These are phyloP conservation scores for Fusarium sp. DNA, from an alignment of 2,329 filamentous ascomycete species.

Conservation along the genomic window DNA sequence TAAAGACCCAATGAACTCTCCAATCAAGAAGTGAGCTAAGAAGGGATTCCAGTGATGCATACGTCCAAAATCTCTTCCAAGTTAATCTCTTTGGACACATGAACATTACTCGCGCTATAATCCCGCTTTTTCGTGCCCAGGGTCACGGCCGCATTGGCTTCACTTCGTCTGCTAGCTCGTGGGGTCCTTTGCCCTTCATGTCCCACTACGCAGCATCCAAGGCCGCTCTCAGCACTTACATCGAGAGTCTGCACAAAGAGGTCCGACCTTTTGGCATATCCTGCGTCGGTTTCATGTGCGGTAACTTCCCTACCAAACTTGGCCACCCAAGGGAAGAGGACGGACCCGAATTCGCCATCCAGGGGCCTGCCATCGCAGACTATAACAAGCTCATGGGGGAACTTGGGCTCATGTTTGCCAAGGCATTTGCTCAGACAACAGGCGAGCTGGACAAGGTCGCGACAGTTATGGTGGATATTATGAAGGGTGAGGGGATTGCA, in stretches of 20 bases:
- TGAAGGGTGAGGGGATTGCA: background rate
- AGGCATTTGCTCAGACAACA: background rate
- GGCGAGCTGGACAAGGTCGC: background rate
- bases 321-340: background rate
- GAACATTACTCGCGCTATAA: background rate
- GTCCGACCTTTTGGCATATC: background rate
- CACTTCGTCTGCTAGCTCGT: background rate
- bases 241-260: background rate
- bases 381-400: background rate
- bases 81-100: background rate
- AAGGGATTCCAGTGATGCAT: background rate
- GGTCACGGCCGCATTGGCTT: background rate
- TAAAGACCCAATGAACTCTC: background rate
- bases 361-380: background rate
- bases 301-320: background rate
- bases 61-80: background rate
- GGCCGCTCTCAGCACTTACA: background rate
- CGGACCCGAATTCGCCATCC: background rate
- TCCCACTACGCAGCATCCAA: background rate
- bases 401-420: background rate
- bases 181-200: background rate
- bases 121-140: background rate
- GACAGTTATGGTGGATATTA: background rate
- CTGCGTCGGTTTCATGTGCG: background rate
- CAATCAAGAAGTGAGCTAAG: background rate